phyloP scores from a whole-genome alignment of 2,329 filamentous ascomycete genomes.

The Exophiala xenobiotica region DNA sequence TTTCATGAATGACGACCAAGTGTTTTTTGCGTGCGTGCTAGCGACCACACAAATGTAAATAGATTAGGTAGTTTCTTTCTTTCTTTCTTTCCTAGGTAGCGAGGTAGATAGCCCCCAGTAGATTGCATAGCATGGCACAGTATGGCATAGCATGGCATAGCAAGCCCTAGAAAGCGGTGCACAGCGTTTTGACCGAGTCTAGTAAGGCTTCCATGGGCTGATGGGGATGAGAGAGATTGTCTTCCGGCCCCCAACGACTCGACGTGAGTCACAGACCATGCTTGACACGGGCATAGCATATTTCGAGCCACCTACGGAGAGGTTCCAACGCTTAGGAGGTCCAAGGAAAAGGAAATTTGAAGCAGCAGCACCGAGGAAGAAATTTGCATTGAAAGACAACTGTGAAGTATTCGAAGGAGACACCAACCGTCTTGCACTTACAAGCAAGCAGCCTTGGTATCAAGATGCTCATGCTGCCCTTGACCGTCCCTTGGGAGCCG shows the following conservation, averaged over 20 bases:
- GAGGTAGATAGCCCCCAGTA: conserved; percentile 1
- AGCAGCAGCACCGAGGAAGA: neutral
- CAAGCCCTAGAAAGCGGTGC: too few species aligned
- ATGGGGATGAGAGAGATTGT: too few species aligned
- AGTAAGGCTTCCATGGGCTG: too few species aligned
- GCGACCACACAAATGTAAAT: neutral
- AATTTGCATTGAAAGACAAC: neutral
- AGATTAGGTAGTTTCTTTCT: neutral
- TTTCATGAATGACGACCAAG: too few species aligned
- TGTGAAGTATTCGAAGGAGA: conserved; percentile 4
- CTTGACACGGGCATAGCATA: too few species aligned
- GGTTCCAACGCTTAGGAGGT: neutral
- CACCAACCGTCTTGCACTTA: conserved; percentile 27
- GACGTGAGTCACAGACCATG: too few species aligned
- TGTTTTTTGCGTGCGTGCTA: too few species aligned
- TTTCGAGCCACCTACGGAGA: too few species aligned
- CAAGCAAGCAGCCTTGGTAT: conserved; percentile 27
- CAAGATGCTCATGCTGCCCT: conserved; percentile 20
- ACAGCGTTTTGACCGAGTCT: neutral
- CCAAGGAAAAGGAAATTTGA: neutral
- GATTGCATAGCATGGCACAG: neutral
- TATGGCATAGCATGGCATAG: neutral
- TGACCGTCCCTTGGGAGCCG: neutral
- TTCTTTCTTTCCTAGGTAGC: neutral
- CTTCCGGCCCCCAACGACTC: too few species aligned